phyloP scores from a whole-genome alignment of 805 yeast genomes.

The Cyberlindnera japonica region DNA sequence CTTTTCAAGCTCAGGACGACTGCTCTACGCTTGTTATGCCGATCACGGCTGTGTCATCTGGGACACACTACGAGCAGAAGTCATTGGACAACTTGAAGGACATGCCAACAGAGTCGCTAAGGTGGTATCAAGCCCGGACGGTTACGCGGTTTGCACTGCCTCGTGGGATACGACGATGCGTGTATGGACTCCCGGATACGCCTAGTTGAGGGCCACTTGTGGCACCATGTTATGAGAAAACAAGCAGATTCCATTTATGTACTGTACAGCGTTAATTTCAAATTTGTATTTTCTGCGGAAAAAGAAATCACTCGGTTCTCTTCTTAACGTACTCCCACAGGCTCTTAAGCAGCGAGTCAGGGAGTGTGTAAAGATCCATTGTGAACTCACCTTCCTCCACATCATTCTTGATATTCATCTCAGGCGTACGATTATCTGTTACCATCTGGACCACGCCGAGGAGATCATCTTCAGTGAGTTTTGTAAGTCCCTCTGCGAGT shows the following conservation, averaged over 20 bases:
- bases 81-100: slow-evolving; percentile 64
- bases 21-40: slow-evolving; percentile 71
- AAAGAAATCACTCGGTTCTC: slow-evolving; percentile 36
- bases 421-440: slow-evolving; percentile 90
- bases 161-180: slow-evolving; percentile 77
- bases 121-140: slow-evolving; percentile 68
- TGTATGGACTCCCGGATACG: slow-evolving; percentile 50
- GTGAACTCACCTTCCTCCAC: slow-evolving; percentile 97
- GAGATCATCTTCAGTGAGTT: slow-evolving; percentile 86
- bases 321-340: slow-evolving; percentile 92
- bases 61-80: slow-evolving; percentile 66
- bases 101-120: slow-evolving; percentile 60
- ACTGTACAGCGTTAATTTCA: background rate
- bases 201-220: no score
- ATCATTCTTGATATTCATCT: slow-evolving; percentile 93
- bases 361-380: slow-evolving; percentile 90
- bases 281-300: background rate
- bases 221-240: no score
- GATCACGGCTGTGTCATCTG: slow-evolving; percentile 73
- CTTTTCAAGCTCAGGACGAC: slow-evolving; percentile 69
- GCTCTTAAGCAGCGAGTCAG: slow-evolving; percentile 85
- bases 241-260: background rate
- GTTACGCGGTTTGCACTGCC: slow-evolving; percentile 70
- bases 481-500: slow-evolving; percentile 85
- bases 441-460: slow-evolving; percentile 97